A percentile compares a stretch with the other conserved stretches of the same genome.
phyloP scores from a whole-genome alignment of 805 yeast genomes.

The Blastobotrys americana region DNA sequence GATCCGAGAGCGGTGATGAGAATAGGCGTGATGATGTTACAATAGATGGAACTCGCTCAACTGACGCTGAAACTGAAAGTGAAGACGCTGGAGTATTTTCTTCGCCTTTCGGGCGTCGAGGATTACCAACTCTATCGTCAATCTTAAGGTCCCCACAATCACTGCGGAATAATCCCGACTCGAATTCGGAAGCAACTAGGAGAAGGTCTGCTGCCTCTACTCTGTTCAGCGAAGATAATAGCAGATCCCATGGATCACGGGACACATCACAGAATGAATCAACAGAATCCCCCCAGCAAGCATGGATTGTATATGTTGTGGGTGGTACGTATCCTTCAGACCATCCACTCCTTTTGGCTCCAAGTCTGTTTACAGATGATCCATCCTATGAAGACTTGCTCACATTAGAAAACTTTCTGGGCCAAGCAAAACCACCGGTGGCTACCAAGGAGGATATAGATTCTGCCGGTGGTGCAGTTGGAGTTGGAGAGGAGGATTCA shows the following conservation, averaged over 20 bases:
- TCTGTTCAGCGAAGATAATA: background rate
- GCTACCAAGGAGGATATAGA: constrained; percentile 38
- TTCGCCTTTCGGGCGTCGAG: background rate
- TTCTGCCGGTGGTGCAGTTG: constrained; percentile 33
- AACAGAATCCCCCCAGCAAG: constrained; percentile 27
- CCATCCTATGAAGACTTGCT: constrained; percentile 47
- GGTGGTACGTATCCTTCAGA: constrained; percentile 47
- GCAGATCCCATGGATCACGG: constrained; percentile 1
- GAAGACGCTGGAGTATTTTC: background rate
- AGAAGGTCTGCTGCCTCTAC: background rate
- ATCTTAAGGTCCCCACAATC: background rate
- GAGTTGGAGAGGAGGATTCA: constrained; percentile 20
- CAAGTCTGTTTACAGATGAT: constrained; percentile 40
- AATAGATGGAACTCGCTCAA: background rate
- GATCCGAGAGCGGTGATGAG: background rate
- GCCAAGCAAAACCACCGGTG: constrained; percentile 39
- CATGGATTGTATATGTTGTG: constrained; percentile 58
- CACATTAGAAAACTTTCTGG: constrained; percentile 42
- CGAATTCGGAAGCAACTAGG: too few species aligned
- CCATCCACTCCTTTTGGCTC: constrained; percentile 45
- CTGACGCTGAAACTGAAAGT: background rate
- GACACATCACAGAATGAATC: background rate
- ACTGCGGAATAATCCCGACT: too few species aligned
- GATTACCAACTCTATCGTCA: background rate
- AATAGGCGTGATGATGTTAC: background rate